Evolutionary conservation across 305 asterid species (phyloP), one percentile per base, ranked within the genome.

Genomic region (Plantago rigida): DNA sequence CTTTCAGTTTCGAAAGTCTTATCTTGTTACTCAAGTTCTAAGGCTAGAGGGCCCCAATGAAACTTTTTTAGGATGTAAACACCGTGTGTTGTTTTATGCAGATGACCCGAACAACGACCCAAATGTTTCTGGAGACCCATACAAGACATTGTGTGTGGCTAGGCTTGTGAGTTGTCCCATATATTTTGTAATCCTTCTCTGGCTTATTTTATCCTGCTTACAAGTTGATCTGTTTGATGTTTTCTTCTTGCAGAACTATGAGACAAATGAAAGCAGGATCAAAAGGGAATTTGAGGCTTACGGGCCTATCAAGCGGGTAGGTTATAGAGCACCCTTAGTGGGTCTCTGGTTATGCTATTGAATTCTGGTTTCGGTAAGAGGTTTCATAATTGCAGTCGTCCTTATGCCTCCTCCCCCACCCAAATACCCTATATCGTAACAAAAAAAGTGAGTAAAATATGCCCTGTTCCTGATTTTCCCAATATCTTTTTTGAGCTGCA

Each of bases 261-360:
- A 92, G 84, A 83, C 95, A 71, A 79, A 87, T 19, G 96, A 88
- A 78, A 88, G 95, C 95, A 81, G 85, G 78, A 73, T 92, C 83
- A 92, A 83, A 79, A 85, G 89, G 74, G 99, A 92, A 76, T 88
- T 92, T 75, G 99, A 92, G 93, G 87, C 95, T 66, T 92, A 82
- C 69, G 96, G 99, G 69, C 91, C 95, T 60, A 88, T 88, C 84
- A 92, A 92, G 83, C 87, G 87, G 99, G 99, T 92, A 92, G 96
- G 99, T 81, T 79, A 71, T 65, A 60, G 81, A 78, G 86, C 73
- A 70, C 79, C 89, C 93, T 71, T 62, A 50, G 67, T 74, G 80
- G 78, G 81, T 80, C 86, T 81, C 83, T 76, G 94, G 84, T 86
- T 85, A 74, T 79, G 26, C 1, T 22, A 22, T 22, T 80, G 75